Base-by-base conservation (phyloP, 257 asterid species). In the Nicotiana benthamiana region DNA sequence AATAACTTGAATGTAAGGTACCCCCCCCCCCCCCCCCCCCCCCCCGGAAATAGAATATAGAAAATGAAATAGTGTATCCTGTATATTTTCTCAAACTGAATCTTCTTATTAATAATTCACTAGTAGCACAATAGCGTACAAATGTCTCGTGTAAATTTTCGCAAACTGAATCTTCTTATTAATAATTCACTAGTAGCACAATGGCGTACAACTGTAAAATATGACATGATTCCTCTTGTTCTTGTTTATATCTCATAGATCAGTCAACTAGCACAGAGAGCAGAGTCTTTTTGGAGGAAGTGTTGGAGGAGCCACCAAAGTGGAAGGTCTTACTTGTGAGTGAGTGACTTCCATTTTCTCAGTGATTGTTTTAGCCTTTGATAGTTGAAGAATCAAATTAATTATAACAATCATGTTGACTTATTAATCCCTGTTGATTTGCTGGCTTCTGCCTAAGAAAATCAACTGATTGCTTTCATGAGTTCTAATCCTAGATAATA, bases 241-340 rank as follows among this genome's bases (percentile, higher is more conserved):
- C 30, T 65, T 72, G 43, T 22, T 79, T 67, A 10, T 80, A 53
- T 68, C 77, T 66, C 82, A 48, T 70, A 86, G 93, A 87, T 86
- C 85, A 90, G 82, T 86, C 88, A 57, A 86, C 88, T 84, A 89
- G 85, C 80, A 86, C 89, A 86, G 85, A 66, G 80, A 84, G 83
- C 87, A 86, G 83, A 67, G 86, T 90, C 28, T 85, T 89, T 87
- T 87, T 95, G 93, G 90, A 92, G 88, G 93, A 95, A 89, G 88
- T 81, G 83, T 87, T 95, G 90, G 99, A 95, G 89, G 94, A 87
- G 89, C 97, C 97, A 56, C 98, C 97, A 81, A 95, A 95, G 89
- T 95, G 99, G 99, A 95, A 93, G 93, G 94, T 93, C 85, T 95
- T 95, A 84, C 97, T 83, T 86, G 99, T 95, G 99, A 95, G 98